These are phyloP conservation scores for Fusarium verticillioides DNA, from an alignment of 2,329 filamentous ascomycete species.

Conservation along the genomic window DNA sequence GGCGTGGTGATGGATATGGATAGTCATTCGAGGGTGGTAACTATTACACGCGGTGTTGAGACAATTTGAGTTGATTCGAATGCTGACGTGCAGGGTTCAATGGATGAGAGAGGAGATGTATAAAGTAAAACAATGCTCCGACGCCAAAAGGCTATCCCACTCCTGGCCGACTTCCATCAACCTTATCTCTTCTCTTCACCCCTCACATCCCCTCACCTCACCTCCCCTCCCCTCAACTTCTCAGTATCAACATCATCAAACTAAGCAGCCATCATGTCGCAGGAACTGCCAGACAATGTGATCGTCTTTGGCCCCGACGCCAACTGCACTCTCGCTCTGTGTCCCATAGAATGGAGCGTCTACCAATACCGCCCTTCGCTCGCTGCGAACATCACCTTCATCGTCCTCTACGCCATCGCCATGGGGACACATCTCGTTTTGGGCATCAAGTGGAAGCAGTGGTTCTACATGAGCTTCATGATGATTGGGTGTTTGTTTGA, in stretches of 20 bases:
- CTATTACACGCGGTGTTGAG: neutral
- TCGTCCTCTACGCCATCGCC: constrained; percentile 58
- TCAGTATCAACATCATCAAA: neutral
- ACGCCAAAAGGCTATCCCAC: neutral
- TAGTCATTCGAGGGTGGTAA: neutral
- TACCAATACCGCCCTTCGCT: constrained; percentile 60
- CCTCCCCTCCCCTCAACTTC: neutral
- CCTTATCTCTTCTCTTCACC: neutral
- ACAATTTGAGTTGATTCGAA: neutral
- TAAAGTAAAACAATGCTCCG: neutral
- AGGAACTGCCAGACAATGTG: constrained; percentile 17
- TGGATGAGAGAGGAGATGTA: neutral
- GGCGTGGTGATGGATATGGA: neutral
- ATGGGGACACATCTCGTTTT: constrained; percentile 56
- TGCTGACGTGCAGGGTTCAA: neutral
- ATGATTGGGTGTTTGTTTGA: constrained; percentile 65
- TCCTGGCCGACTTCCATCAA: neutral
- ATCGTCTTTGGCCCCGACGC: constrained; percentile 57
- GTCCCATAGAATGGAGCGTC: constrained; percentile 57
- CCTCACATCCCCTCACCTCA: neutral
- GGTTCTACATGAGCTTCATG: constrained; percentile 61
- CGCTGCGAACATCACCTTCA: constrained; percentile 55
- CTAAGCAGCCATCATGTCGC: constrained; percentile 28
- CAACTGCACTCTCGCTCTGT: constrained; percentile 63
- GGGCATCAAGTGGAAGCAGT: constrained; percentile 55